Conservation (phyloP, 768 basidiomycete genomes). For the Gautieria morchelliformis region DNA sequence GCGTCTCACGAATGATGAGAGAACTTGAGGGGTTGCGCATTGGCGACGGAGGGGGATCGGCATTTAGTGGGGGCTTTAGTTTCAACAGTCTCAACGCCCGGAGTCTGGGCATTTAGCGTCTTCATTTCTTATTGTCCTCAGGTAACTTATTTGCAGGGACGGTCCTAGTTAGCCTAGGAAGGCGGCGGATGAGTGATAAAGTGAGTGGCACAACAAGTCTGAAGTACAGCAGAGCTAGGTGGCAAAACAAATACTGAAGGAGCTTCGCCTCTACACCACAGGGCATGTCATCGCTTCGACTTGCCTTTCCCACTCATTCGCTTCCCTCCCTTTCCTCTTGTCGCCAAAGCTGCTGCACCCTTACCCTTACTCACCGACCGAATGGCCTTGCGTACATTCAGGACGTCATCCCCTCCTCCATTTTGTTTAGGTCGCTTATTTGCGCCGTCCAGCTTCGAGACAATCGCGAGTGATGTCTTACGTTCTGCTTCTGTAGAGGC, state of each 20-base stretch:
- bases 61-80: constrained; percentile 3
- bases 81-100: constrained; percentile 3
- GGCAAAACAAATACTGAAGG: not conserved
- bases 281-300: not conserved
- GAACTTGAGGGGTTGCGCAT: constrained; percentile 65
- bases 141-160: too few species aligned
- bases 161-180: not conserved
- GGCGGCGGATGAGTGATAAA: not conserved
- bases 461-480: constrained; percentile 59
- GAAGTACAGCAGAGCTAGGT: not conserved
- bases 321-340: constrained; percentile 22
- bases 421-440: constrained; percentile 34
- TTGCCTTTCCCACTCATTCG: not conserved
- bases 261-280: not conserved
- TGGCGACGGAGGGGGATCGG: constrained; percentile 13
- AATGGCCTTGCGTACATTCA: constrained; percentile 88
- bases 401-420: constrained; percentile 32
- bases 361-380: constrained; percentile 61
- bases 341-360: constrained; percentile 50
- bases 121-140: too few species aligned
- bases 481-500: constrained; percentile 56
- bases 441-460: constrained; percentile 64
- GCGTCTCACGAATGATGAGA: constrained; percentile 79
- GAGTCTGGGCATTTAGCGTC: not conserved
- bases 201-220: not conserved